Evolutionary conservation across 352 stramenopile species (phyloP).

Genomic region (Phytophthora lateralis): DNA sequence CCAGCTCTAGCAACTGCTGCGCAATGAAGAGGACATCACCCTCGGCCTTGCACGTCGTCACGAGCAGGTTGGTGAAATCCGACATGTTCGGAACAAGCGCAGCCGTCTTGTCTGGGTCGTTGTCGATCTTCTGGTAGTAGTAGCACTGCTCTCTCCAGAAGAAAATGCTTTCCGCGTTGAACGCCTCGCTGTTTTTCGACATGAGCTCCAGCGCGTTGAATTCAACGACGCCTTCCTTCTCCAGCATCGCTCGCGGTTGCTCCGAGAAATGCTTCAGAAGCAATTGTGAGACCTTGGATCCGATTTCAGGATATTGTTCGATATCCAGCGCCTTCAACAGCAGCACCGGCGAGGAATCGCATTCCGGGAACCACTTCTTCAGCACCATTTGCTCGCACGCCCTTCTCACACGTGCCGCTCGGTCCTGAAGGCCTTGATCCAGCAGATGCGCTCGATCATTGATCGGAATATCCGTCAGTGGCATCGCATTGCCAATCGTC

Average conservation of each 20-base stretch:
- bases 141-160: slow-evolving; percentile 85
- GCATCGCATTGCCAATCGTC: slow-evolving; percentile 49
- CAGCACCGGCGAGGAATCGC: slow-evolving; percentile 52
- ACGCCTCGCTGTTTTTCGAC: slow-evolving; percentile 41
- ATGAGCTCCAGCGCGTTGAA: slow-evolving; percentile 57
- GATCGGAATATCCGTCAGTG: slow-evolving; percentile 63
- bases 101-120: slow-evolving; percentile 57
- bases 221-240: slow-evolving; percentile 37
- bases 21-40: slow-evolving; percentile 68
- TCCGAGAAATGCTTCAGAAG: slow-evolving; percentile 54
- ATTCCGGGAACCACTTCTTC: slow-evolving; percentile 65
- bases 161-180: slow-evolving; percentile 66
- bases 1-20: slow-evolving; percentile 68
- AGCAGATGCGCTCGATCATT: slow-evolving; percentile 73
- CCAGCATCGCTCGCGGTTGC: slow-evolving; percentile 35
- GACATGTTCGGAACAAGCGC: slow-evolving; percentile 65
- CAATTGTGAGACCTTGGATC: slow-evolving; percentile 53
- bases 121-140: slow-evolving; percentile 71
- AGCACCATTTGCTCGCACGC: slow-evolving; percentile 81
- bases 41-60: slow-evolving; percentile 47
- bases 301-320: slow-evolving; percentile 60
- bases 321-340: slow-evolving; percentile 70
- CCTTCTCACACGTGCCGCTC: slow-evolving; percentile 45
- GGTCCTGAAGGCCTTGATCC: slow-evolving; percentile 79
- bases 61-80: slow-evolving; percentile 74